Percentiles rank a stretch among this genome's conserved stretches.
phyloP scores from a whole-genome alignment of 202 grass and related monocot species.

The Alloteropsis angusta region DNA sequence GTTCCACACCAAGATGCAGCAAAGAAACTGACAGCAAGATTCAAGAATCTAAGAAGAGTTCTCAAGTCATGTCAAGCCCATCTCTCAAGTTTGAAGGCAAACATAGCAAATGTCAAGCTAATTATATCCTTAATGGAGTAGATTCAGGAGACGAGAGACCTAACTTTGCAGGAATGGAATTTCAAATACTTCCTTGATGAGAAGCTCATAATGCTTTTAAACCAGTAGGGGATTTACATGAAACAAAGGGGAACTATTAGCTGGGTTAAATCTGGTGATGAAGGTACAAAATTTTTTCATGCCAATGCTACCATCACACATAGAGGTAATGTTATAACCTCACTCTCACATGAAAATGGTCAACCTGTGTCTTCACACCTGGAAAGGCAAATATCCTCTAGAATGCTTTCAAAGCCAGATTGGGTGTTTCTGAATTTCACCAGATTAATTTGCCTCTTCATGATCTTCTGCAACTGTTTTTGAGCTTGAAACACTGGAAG shows the following conservation, averaged over 20 bases:
- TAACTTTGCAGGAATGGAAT: background rate
- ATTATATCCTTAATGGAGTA: accelerated
- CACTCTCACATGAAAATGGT: too few relatives aligned
- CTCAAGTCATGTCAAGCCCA: background rate
- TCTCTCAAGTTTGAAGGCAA: background rate
- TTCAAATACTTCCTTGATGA: accelerated
- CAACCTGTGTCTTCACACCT: too few relatives aligned
- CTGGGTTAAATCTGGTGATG: background rate
- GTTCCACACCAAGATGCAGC: background rate
- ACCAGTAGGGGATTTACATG: background rate
- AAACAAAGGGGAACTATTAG: background rate
- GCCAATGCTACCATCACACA: too few relatives aligned
- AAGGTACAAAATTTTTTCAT: background rate
- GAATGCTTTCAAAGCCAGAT: too few relatives aligned
- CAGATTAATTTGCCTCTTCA: accelerated
- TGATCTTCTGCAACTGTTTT: too few relatives aligned
- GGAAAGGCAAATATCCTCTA: too few relatives aligned
- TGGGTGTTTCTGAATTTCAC: too few relatives aligned
- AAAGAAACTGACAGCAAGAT: background rate
- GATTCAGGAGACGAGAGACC: background rate
- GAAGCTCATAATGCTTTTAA: accelerated
- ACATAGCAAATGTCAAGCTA: background rate
- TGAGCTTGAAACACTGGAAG: too few relatives aligned
- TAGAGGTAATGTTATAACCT: too few relatives aligned
- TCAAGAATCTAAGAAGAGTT: background rate